Evolutionary conservation across 805 yeast genomes (phyloP).

Genomic region (Metschnikowia lunata): DNA sequence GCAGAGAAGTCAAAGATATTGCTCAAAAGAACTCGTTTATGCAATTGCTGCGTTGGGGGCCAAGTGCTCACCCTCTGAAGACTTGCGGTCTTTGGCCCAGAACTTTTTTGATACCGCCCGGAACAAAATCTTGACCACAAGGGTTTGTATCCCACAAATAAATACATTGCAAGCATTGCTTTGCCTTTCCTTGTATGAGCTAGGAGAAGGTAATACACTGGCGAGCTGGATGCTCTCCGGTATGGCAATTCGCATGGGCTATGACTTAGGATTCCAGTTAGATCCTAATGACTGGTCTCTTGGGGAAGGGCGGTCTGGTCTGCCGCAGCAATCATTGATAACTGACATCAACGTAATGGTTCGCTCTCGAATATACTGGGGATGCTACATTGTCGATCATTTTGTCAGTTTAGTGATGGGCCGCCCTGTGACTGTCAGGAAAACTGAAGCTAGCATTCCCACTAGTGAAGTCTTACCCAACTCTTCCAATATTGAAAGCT

Average conservation of each 20-base stretch:
- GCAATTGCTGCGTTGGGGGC: constrained; percentile 21
- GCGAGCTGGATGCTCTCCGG: constrained; percentile 21
- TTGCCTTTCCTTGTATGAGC: constrained; percentile 17
- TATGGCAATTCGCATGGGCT: constrained; percentile 20
- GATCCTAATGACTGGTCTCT: constrained; percentile 18
- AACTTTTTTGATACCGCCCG: constrained; percentile 15
- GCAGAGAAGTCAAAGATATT: constrained; percentile 10
- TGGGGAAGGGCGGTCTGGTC: constrained; percentile 1
- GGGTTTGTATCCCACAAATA: constrained; percentile 15
- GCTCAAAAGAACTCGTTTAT: constrained; percentile 17
- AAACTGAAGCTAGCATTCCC: constrained; percentile 17
- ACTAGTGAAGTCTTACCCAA: constrained; percentile 18
- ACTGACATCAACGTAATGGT: constrained; percentile 12
- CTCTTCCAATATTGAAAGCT: constrained; percentile 12
- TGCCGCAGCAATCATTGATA: constrained; percentile 7
- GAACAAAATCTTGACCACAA: constrained; percentile 11
- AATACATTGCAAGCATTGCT: constrained; percentile 18
- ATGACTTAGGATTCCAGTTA: constrained; percentile 18
- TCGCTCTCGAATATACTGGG: constrained; percentile 19
- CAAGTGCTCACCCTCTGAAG: constrained; percentile 11
- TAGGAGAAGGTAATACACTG: constrained; percentile 18
- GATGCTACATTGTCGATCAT: constrained; percentile 17
- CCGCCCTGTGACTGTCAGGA: constrained; percentile 18
- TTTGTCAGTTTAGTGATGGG: constrained; percentile 19
- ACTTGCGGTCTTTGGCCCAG: constrained; percentile 9